Percentiles rank a stretch among this genome's conserved stretches.
phyloP scores from a whole-genome alignment of 176 grass and related monocot species.

The Leersia perrieri region DNA sequence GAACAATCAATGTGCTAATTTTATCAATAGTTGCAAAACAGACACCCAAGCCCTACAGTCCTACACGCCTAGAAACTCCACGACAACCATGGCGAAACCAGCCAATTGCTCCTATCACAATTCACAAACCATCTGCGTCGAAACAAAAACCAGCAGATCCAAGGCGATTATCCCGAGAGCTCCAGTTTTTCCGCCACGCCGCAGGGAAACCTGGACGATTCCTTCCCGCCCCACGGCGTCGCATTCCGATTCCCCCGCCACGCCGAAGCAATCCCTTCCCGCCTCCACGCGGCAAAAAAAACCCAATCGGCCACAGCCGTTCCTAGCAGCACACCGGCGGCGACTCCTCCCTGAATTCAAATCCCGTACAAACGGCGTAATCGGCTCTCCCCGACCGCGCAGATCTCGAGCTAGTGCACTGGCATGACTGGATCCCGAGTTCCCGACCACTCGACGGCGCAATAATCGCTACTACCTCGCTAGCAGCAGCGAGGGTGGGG shows the following conservation, averaged over 20 bases:
- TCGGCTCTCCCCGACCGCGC: neutral
- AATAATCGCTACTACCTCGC: no score
- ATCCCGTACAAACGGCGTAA: neutral
- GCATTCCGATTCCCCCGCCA: conserved; percentile 12
- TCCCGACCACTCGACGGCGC: neutral
- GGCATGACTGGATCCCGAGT: conserved; percentile 35
- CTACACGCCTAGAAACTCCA: neutral
- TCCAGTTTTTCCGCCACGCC: neutral
- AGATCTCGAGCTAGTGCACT: conserved; percentile 38
- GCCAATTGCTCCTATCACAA: neutral
- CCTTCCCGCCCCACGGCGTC: neutral
- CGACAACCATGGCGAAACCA: neutral
- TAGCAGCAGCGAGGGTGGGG: neutral
- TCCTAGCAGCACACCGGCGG: neutral
- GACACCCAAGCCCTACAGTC: neutral
- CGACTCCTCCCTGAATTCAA: neutral
- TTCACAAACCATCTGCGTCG: neutral
- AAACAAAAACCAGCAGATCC: conserved; percentile 29
- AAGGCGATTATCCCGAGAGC: neutral
- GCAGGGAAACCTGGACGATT: neutral
- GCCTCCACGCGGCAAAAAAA: neutral
- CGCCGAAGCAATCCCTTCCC: conserved; percentile 27
- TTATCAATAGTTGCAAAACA: no score
- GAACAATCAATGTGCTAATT: conserved; percentile 11
- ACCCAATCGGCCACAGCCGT: neutral